Conservation (phyloP, 2,329 filamentous ascomycete species). For the Talaromyces amestolkiae region DNA sequence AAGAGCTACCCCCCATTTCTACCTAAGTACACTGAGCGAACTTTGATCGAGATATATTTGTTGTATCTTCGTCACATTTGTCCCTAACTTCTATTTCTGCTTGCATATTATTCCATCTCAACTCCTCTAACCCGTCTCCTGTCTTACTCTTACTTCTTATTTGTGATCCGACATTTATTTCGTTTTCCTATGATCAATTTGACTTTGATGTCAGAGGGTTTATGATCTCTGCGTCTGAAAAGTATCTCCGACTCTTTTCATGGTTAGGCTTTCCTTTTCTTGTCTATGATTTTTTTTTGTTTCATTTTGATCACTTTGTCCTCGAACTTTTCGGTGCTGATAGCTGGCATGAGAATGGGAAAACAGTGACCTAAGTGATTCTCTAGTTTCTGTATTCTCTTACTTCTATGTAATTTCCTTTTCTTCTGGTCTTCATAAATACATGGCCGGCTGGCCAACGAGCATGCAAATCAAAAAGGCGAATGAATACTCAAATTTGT, state of each 20-base stretch:
- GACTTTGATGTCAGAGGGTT: neutral
- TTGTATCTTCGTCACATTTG: conserved; percentile 6
- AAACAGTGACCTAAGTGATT: neutral
- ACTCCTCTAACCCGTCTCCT: neutral
- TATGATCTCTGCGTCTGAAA: conserved; percentile 5
- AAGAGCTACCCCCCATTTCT: conserved; percentile 2
- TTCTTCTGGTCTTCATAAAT: neutral
- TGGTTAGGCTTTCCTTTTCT: conserved; percentile 11
- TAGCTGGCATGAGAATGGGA: neutral
- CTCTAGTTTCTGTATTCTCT: neutral
- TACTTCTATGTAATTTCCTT: conserved; percentile 10
- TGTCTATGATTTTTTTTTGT: neutral
- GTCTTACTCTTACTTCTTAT: neutral
- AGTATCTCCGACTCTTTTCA: conserved; percentile 7
- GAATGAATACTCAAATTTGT: neutral
- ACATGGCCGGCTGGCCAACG: neutral
- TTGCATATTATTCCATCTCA: conserved; percentile 11
- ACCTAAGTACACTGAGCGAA: conserved; percentile 11
- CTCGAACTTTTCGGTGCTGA: neutral
- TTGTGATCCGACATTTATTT: neutral
- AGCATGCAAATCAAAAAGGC: conserved; percentile 2
- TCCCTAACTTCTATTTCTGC: neutral
- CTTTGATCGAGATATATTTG: conserved; percentile 8
- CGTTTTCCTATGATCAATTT: neutral
- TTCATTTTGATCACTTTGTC: neutral